Evolutionary conservation across 164 flowering plant species (phyloP).

Genomic region (Malania oleifera): DNA sequence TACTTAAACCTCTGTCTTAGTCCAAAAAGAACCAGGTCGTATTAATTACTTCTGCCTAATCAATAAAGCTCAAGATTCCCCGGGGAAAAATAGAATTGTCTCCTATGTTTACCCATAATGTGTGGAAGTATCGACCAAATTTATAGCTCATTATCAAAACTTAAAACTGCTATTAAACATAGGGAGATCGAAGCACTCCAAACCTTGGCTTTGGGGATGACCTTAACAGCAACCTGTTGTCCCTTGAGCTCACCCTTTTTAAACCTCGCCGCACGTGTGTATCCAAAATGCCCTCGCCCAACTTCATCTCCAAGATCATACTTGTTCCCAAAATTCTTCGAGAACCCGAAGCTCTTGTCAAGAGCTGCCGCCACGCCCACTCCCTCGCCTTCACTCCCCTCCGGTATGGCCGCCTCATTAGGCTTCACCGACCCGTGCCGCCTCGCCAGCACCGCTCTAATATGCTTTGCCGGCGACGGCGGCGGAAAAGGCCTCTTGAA

Average conservation of each 20-base stretch:
- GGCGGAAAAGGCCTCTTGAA: constrained; percentile 78
- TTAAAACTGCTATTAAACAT: not conserved
- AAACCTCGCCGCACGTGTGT: constrained; percentile 62
- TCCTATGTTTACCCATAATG: no score
- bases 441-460: constrained; percentile 58
- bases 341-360: constrained; percentile 80
- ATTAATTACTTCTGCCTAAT: not conserved
- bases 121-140: no score
- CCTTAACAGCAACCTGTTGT: constrained; percentile 74
- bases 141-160: not conserved
- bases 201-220: constrained; percentile 76
- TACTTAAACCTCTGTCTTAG: not conserved
- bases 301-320: constrained; percentile 84
- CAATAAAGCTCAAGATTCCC: not conserved
- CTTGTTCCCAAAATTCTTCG: constrained; percentile 61
- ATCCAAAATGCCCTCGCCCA: constrained; percentile 89
- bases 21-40: no score
- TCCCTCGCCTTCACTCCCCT: constrained; percentile 49
- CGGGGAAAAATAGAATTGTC: no score
- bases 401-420: constrained; percentile 67
- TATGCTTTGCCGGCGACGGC: constrained; percentile 95
- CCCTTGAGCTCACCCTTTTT: constrained; percentile 79
- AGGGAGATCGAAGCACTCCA: not conserved
- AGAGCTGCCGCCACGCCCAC: constrained; percentile 30
- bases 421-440: constrained; percentile 84